Percentiles rank a stretch among this genome's conserved stretches.
Conservation (phyloP, 2,329 filamentous ascomycete genomes). For the Lachnellula subtilissima region DNA sequence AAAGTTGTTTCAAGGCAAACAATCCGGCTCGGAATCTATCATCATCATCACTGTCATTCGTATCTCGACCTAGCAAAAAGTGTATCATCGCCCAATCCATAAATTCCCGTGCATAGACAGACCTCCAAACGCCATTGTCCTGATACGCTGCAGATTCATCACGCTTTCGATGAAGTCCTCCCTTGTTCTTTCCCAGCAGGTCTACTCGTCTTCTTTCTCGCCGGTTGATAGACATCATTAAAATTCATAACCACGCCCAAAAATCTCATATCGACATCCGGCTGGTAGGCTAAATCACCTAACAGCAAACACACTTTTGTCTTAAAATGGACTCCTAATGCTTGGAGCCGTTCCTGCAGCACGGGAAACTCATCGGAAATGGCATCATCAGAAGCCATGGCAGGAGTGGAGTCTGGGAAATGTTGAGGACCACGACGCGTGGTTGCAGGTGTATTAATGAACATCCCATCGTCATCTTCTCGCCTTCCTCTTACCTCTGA, state of each 20-base stretch:
- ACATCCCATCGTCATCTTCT: slow-evolving; percentile 28
- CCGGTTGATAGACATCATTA: slow-evolving; percentile 89
- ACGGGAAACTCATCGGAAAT: slow-evolving; percentile 63
- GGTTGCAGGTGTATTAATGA: slow-evolving; percentile 26
- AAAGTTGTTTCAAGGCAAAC: neutral
- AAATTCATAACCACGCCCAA: slow-evolving; percentile 98
- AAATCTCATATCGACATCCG: slow-evolving; percentile 93
- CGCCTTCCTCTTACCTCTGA: slow-evolving; percentile 48
- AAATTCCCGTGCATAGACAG: neutral
- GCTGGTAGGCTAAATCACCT: slow-evolving; percentile 87
- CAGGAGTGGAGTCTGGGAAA: slow-evolving; percentile 26
- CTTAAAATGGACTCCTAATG: slow-evolving; percentile 72
- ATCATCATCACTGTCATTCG: neutral
- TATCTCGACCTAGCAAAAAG: neutral
- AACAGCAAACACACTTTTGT: slow-evolving; percentile 73
- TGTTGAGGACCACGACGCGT: slow-evolving; percentile 26
- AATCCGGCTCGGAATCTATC: neutral
- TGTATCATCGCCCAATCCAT: neutral
- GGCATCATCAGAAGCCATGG: slow-evolving; percentile 28
- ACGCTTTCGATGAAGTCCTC: slow-evolving; percentile 52
- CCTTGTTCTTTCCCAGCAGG: slow-evolving; percentile 11
- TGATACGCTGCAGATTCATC: neutral
- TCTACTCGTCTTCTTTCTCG: slow-evolving; percentile 46
- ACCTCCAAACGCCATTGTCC: neutral
- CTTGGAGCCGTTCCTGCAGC: slow-evolving; percentile 66